Percentiles rank a stretch among this genome's conserved stretches.
Conservation (phyloP, 192 early-diverging fungal genomes). For the Lunasporangiospora selenospora region DNA sequence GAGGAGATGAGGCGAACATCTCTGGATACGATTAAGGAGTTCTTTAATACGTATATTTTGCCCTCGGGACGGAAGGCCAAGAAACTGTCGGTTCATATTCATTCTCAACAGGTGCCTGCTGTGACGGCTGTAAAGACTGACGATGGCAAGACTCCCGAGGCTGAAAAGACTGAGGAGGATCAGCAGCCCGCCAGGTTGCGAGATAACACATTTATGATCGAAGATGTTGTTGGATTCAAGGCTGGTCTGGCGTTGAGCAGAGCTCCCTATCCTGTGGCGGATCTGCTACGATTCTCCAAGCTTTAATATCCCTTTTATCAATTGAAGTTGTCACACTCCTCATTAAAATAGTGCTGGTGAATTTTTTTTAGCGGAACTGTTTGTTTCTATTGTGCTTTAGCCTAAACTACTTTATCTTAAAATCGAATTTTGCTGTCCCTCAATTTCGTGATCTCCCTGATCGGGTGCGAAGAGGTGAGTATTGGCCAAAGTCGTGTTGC, state of each 20-base stretch:
- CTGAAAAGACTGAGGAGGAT: slow-evolving; percentile 27
- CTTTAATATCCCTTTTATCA: slow-evolving; percentile 7
- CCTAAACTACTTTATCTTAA: too few relatives aligned
- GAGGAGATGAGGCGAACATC: slow-evolving; percentile 56
- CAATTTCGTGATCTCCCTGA: too few relatives aligned
- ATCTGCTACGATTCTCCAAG: slow-evolving; percentile 33
- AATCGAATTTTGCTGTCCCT: too few relatives aligned
- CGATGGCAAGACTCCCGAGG: slow-evolving; percentile 27
- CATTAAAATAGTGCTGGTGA: too few relatives aligned
- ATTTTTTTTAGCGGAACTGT: too few relatives aligned
- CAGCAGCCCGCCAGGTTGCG: slow-evolving; percentile 31
- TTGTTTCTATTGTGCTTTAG: too few relatives aligned
- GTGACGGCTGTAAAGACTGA: slow-evolving; percentile 26
- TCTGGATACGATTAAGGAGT: slow-evolving; percentile 59
- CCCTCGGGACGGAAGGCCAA: slow-evolving; percentile 56
- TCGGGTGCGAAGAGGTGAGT: too few relatives aligned
- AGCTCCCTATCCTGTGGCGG: slow-evolving; percentile 50
- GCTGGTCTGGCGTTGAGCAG: slow-evolving; percentile 50
- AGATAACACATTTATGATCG: slow-evolving; percentile 43
- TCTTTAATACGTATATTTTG: slow-evolving; percentile 65
- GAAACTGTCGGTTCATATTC: slow-evolving; percentile 75
- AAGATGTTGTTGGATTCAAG: slow-evolving; percentile 59
- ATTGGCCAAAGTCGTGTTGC: too few relatives aligned
- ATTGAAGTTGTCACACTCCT: too few relatives aligned
- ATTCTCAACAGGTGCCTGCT: slow-evolving; percentile 59